Conservation (phyloP, 2,329 filamentous ascomycete genomes). For the Aaosphaeria arxii region DNA sequence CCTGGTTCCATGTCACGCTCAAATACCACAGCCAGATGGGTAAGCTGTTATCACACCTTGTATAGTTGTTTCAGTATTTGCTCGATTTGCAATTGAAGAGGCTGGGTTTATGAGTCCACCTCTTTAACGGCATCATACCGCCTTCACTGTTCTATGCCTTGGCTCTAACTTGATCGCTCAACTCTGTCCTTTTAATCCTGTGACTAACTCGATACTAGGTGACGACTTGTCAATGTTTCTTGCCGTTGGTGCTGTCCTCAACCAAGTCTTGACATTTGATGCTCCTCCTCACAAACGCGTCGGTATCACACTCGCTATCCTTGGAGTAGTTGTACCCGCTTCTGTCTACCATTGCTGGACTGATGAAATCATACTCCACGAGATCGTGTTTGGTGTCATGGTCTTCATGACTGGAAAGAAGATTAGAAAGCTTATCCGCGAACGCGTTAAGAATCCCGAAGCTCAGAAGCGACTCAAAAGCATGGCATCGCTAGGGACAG, state of each 20-base stretch:
- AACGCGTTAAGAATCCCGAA: slow-evolving; percentile 20
- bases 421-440: slow-evolving; percentile 24
- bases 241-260: slow-evolving; percentile 52
- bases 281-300: slow-evolving; percentile 17
- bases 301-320: slow-evolving; percentile 22
- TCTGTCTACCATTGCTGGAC: slow-evolving; percentile 36
- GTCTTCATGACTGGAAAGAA: slow-evolving; percentile 38
- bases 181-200: not conserved
- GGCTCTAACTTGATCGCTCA: no score
- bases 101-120: no score
- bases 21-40: slow-evolving; percentile 49
- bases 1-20: slow-evolving; percentile 43
- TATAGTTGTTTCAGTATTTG: not conserved
- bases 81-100: no score
- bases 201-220: slow-evolving; percentile 20
- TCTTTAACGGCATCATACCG: no score
- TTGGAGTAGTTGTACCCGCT: slow-evolving; percentile 28
- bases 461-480: slow-evolving; percentile 16
- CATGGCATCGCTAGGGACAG: slow-evolving; percentile 27
- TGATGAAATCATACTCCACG: slow-evolving; percentile 39
- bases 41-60: slow-evolving; percentile 9
- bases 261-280: slow-evolving; percentile 47
- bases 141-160: no score
- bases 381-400: slow-evolving; percentile 40
- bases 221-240: slow-evolving; percentile 61